Evolutionary conservation across 2,329 filamentous ascomycete species (phyloP), one percentile per base, ranked within the genome.

Genomic region (Penicillium sp.): DNA sequence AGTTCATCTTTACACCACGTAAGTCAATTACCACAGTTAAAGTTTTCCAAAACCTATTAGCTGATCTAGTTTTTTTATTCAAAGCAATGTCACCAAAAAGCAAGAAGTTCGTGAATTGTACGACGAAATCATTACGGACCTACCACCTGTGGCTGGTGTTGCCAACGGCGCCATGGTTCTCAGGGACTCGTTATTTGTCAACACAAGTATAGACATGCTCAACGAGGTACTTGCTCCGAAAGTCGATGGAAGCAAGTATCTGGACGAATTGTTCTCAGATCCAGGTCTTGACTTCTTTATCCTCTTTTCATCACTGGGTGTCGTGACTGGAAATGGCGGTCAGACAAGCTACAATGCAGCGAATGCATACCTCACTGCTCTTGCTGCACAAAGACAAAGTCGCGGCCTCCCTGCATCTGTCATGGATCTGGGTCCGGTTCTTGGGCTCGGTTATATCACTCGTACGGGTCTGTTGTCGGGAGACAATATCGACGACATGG

Each of bases 331-430:
- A 6, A 62, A 60, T n/a, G 16, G 13, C 4, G 59, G 59, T 4
- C 62, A 65, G 39, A 23, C 45, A 9, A 54, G 44, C 47, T 65
- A 65, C 50, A 37, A 46, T 8, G 55, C 59, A 2, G 62, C 50
- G n/a, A 60, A 58, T 21, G 19, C 16, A n/a, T 64, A 49, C 29
- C 53, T 62, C 50, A 33, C 29, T 13, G 54, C 31, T 16, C 47
- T 63, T 4, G 50, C 53, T 1, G 33, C 13, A 1, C 54, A 57
- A 21, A 47, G 58, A 3, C 26, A 39, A 11, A 16, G 27, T 9
- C 53, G 42, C 3, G 62, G 62, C 5, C 33, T 64, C 7, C 37
- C 50, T 4, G 62, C 49, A 14, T 56, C 58, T 3, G 50, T 52
- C 2, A 55, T 64, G 8, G 39, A 58, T 19, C 53, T 60, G 21